Conservation (phyloP, 176 grass and related monocot genomes). For the Lolium perenne region DNA sequence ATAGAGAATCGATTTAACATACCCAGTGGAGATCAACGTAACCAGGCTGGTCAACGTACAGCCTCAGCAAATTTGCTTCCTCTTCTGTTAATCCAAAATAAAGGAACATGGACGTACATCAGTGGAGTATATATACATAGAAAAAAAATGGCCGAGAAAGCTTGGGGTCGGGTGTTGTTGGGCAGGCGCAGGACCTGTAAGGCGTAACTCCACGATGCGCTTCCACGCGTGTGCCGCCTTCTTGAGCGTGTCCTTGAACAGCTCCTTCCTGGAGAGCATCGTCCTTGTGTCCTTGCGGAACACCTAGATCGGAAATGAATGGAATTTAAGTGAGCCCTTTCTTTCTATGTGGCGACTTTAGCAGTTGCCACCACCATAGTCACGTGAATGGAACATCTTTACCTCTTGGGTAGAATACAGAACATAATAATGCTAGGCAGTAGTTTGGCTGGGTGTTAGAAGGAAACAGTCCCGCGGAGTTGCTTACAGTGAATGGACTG, state of each 20-base stretch:
- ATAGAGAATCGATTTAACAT: slow-evolving; percentile 18
- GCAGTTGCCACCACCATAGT: neutral
- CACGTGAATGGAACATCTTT: neutral
- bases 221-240: slow-evolving; percentile 84
- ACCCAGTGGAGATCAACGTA: slow-evolving; percentile 99
- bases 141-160: neutral
- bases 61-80: slow-evolving; percentile 77
- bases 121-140: slow-evolving; percentile 5
- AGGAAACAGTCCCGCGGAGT: neutral
- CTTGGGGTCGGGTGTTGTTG: neutral
- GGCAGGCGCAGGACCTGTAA: slow-evolving; percentile 62
- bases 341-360: neutral
- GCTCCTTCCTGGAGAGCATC: slow-evolving; percentile 75
- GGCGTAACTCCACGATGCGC: slow-evolving; percentile 77
- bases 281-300: slow-evolving; percentile 90
- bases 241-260: slow-evolving; percentile 94
- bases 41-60: slow-evolving; percentile 81
- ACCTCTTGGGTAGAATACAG: neutral
- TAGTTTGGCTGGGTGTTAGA: neutral
- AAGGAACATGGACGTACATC: neutral
- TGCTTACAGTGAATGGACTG: neutral
- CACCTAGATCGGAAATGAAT: slow-evolving; percentile 49
- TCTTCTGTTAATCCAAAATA: slow-evolving; percentile 66
- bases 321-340: neutral
- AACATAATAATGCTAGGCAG: neutral